phyloP scores from a whole-genome alignment of 306 rosid species.

The Vicia faba region DNA sequence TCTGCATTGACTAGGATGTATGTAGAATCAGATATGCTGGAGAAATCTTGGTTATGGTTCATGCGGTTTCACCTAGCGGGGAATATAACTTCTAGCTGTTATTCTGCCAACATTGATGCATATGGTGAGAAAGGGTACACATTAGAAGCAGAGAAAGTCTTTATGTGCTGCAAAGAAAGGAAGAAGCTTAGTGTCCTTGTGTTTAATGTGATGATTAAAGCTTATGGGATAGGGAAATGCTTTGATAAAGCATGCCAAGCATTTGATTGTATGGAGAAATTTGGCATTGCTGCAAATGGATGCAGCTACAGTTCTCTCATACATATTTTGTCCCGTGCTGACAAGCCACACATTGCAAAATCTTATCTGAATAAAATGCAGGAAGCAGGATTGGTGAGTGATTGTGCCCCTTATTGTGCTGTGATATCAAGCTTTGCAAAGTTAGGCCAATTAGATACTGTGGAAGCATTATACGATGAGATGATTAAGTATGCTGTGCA shows the following conservation, averaged over 20 bases:
- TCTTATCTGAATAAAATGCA: conserved; percentile 70
- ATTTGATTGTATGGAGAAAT: conserved; percentile 65
- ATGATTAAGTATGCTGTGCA: conserved; percentile 63
- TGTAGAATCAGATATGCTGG: conserved; percentile 60
- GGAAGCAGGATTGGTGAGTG: conserved; percentile 64
- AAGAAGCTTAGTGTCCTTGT: conserved; percentile 56
- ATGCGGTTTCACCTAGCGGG: conserved; percentile 63
- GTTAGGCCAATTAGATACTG: conserved; percentile 65
- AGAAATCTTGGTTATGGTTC: conserved; percentile 80
- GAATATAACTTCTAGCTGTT: conserved; percentile 65
- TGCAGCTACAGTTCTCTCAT: conserved; percentile 73
- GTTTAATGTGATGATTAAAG: conserved; percentile 62
- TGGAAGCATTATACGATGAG: conserved; percentile 57
- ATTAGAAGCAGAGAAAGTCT: conserved; percentile 76
- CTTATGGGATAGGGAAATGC: conserved; percentile 70
- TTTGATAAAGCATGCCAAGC: conserved; percentile 57
- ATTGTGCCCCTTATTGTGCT: conserved; percentile 66
- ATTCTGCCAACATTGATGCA: conserved; percentile 79
- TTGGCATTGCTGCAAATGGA: conserved; percentile 60
- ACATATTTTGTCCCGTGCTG: conserved; percentile 68
- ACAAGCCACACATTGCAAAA: conserved; percentile 63
- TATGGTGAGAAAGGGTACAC: conserved; percentile 68
- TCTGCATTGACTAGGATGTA: conserved; percentile 81
- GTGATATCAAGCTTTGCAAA: conserved; percentile 72
- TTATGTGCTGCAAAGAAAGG: conserved; percentile 63